phyloP scores from a whole-genome alignment of 257 asterid species.

The Thymus mandschuricus region DNA sequence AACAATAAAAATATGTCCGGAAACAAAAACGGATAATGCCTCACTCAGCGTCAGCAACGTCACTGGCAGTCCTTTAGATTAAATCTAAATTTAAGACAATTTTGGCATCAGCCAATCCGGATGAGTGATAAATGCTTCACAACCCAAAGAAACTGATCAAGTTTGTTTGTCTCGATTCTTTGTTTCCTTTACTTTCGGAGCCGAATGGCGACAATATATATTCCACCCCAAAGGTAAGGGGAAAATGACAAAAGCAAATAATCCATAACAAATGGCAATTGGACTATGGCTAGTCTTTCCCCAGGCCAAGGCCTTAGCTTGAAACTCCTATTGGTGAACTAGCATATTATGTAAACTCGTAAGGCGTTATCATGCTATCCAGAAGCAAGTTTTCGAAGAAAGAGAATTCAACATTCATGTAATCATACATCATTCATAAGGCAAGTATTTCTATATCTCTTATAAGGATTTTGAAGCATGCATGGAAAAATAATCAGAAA shows the following conservation, averaged over 20 bases:
- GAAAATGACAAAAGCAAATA: neutral
- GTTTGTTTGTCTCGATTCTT: neutral
- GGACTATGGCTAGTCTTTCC: neutral
- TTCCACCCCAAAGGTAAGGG: neutral
- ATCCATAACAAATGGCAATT: conserved; percentile 22
- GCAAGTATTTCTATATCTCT: neutral
- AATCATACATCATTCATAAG: neutral
- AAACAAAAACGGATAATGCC: neutral
- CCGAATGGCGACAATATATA: conserved; percentile 15
- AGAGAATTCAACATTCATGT: neutral
- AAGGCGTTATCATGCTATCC: neutral
- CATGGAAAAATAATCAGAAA: neutral
- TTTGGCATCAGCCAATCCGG: neutral
- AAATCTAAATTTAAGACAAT: neutral
- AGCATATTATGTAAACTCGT: neutral
- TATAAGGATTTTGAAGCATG: neutral
- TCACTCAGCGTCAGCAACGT: neutral
- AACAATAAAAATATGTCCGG: neutral
- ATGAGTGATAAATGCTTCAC: conserved; percentile 11
- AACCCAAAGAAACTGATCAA: neutral
- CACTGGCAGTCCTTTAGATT: neutral
- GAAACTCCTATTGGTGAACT: conserved; percentile 11
- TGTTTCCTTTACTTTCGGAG: neutral
- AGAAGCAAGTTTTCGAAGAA: neutral
- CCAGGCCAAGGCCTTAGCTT: neutral